A percentile compares a stretch with the other conserved stretches of the same genome.
Evolutionary conservation across 2,329 filamentous ascomycete genomes (phyloP).

Genomic region (Aspergillus eucalypticola): DNA sequence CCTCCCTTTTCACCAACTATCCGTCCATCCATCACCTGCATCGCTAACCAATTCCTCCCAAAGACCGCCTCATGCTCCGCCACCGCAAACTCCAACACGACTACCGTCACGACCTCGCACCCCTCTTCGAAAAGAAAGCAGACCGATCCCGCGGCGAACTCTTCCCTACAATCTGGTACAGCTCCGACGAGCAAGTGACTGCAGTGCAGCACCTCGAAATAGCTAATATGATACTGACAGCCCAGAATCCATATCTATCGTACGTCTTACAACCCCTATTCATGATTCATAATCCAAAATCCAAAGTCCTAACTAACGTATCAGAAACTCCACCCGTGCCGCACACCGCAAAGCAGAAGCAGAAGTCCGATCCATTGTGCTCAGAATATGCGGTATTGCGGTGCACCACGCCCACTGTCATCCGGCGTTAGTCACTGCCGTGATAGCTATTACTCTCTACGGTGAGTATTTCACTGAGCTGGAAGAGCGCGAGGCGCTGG

Average conservation of each 20-base stretch:
- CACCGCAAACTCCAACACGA: background rate
- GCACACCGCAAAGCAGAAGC: slow-evolving; percentile 22
- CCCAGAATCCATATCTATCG: slow-evolving; percentile 22
- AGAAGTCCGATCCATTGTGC: slow-evolving; percentile 22
- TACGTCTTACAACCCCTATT: background rate
- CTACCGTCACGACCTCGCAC: background rate
- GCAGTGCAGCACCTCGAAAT: slow-evolving; percentile 25
- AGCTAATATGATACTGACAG: slow-evolving; percentile 23
- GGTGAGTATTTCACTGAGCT: slow-evolving; percentile 23
- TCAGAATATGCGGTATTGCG: slow-evolving; percentile 24
- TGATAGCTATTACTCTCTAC: slow-evolving; percentile 22
- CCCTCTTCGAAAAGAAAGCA: slow-evolving; percentile 18
- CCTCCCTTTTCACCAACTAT: no score
- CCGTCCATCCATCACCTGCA: background rate
- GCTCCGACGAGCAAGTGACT: slow-evolving; percentile 23
- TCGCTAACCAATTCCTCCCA: background rate
- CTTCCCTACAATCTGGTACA: slow-evolving; percentile 27
- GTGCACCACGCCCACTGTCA: slow-evolving; percentile 15
- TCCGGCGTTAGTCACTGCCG: slow-evolving; percentile 25
- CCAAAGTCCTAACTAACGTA: background rate
- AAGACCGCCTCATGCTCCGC: background rate
- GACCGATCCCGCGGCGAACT: slow-evolving; percentile 21
- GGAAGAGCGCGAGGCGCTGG: slow-evolving; percentile 19
- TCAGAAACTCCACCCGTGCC: slow-evolving; percentile 13
- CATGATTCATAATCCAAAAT: no score